Evolutionary conservation across 2,329 filamentous ascomycete species (phyloP), one percentile per base, ranked within the genome.

Genomic region (Graphilbum fragrans): DNA sequence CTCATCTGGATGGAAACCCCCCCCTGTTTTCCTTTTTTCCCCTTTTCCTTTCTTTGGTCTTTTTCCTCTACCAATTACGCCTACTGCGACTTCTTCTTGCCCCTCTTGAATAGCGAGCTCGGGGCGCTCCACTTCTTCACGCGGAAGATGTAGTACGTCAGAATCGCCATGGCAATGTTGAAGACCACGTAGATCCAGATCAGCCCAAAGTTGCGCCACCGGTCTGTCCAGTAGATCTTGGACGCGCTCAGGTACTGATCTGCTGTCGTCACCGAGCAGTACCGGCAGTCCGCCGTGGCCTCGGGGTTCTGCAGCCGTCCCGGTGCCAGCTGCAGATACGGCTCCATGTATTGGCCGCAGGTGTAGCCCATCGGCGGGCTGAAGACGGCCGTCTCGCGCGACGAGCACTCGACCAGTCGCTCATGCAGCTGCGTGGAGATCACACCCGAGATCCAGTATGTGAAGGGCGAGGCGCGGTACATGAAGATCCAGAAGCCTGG

Each of bases 401-500:
- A 45, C 0, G 69, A 61, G 53, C 78, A 82, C 0, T 52, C 47
- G 17, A 82, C 66, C 0, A 53, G 33, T 2, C 77, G 63, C 14
- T 59, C 66, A 41, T 78, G 68, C 3, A 86, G 63, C 55, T 80
- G 72, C 0, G 80, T 82, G 2, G 75, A 66, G 4, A 82, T 67
- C 58, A 86, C 80, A 16, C 78, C 80, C 2, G 69, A 66, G 43
- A 86, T 74, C 67, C 68, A 76, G 58, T 84, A 85, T 0, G 77
- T 82, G 45, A 83, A 78, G 0, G 78, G 79, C 0, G 70, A 77
- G 11, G 76, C 65, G 21, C 74, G 69, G 57, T 85, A 82, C 80
- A 86, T 85, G 62, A 83, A 86, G 46, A 76, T 74, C 82, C 82
- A 86, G 63, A 86, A 86, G 0, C 75, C 69, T 0, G 81, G 80